Evolutionary conservation across 2,329 filamentous ascomycete species (phyloP).

Genomic region (Magnaporthiopsis incrustans): DNA sequence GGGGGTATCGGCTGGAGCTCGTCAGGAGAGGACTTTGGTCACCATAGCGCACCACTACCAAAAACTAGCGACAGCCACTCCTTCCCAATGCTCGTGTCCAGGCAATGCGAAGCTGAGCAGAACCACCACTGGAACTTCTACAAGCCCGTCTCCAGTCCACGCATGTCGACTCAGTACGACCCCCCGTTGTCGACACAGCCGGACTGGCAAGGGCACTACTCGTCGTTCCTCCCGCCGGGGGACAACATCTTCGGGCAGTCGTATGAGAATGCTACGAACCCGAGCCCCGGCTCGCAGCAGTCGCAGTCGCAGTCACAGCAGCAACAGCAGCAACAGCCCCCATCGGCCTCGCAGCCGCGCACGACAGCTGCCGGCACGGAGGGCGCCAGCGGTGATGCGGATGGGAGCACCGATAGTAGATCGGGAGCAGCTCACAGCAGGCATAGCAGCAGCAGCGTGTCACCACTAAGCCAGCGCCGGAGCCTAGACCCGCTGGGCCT

Average conservation of each 20-base stretch:
- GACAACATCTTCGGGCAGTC: conserved; percentile 37
- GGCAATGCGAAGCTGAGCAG: conserved; percentile 44
- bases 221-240: conserved; percentile 34
- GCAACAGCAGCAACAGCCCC: conserved; percentile 23
- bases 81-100: conserved; percentile 49
- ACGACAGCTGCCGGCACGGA: conserved; percentile 24
- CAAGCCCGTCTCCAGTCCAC: conserved; percentile 41
- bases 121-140: conserved; percentile 43
- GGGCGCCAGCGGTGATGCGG: conserved; percentile 40
- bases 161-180: conserved; percentile 49
- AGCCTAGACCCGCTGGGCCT: conserved; percentile 32
- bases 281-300: conserved; percentile 20
- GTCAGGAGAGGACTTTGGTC: neutral
- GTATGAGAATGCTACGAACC: conserved; percentile 31
- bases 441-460: conserved; percentile 10
- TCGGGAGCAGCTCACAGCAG: neutral
- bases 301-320: conserved; percentile 10
- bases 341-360: conserved; percentile 25
- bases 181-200: conserved; percentile 43
- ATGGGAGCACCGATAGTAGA: conserved; percentile 36
- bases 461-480: conserved; percentile 27
- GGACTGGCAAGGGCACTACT: conserved; percentile 49
- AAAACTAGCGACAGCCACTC: conserved; percentile 7
- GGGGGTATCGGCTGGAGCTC: neutral
- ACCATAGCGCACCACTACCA: neutral